Percentiles rank a stretch among this genome's conserved stretches.
Conservation (phyloP, 306 rosid genomes). For the Ormosia semicastrata region DNA sequence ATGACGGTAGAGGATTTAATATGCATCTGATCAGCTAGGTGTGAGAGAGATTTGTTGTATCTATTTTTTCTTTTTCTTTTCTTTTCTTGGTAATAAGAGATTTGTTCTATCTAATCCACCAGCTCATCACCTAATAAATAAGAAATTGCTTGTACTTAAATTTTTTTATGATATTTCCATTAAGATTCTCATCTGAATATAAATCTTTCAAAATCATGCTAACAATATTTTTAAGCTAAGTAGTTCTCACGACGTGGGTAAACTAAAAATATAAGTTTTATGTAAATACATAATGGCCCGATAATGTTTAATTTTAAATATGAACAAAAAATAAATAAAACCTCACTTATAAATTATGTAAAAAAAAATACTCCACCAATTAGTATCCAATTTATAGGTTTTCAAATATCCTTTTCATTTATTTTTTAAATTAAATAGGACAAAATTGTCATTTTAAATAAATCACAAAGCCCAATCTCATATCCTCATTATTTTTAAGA, state of each 20-base stretch:
- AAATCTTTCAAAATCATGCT: not conserved
- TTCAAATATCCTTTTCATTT: not conserved
- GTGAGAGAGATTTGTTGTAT: not conserved
- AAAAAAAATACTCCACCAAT: not conserved
- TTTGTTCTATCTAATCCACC: conserved; percentile 3
- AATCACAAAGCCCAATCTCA: not conserved
- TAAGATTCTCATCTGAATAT: not conserved
- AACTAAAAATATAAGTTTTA: not conserved
- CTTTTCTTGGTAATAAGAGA: not conserved
- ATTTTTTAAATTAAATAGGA: too few relatives aligned
- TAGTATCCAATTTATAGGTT: not conserved
- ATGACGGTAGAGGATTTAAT: not conserved
- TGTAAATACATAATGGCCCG: not conserved
- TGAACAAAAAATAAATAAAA: not conserved
- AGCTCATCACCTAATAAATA: not conserved
- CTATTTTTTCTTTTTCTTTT: not conserved
- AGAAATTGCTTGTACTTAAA: not conserved
- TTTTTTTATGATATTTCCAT: not conserved
- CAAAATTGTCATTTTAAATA: not conserved
- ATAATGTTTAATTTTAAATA: not conserved
- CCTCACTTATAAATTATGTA: not conserved
- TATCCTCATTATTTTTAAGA: too few relatives aligned
- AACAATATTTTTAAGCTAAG: not conserved
- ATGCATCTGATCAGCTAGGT: not conserved
- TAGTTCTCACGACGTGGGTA: not conserved